These are phyloP conservation scores for Calonectria hongkongensis DNA, from an alignment of 2,329 filamentous ascomycete genomes.

Conservation along the genomic window DNA sequence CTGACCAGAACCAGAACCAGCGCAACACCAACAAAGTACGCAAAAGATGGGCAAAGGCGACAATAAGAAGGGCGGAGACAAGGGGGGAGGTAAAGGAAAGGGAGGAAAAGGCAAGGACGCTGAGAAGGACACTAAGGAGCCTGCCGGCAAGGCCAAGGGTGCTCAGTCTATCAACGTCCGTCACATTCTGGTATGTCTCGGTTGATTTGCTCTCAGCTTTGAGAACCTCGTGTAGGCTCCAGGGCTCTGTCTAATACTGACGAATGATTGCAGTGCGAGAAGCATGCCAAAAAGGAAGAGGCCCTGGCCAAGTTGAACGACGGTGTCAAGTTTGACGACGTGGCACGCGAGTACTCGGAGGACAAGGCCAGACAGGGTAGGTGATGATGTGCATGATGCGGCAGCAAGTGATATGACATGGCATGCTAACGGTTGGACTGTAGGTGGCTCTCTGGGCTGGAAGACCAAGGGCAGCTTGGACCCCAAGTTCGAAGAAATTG, in stretches of 20 bases:
- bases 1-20: conserved; percentile 27
- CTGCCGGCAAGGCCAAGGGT: conserved; percentile 67
- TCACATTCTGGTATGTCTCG: conserved; percentile 76
- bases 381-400: conserved; percentile 28
- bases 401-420: neutral
- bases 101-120: conserved; percentile 49
- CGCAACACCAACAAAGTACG: conserved; percentile 24
- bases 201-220: neutral
- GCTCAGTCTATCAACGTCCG: conserved; percentile 83
- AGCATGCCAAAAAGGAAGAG: conserved; percentile 86
- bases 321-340: conserved; percentile 83
- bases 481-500: conserved; percentile 82
- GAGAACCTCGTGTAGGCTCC: neutral
- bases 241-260: conserved; percentile 34
- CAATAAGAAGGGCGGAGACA: conserved; percentile 63
- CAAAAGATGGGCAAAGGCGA: conserved; percentile 63
- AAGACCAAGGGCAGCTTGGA: conserved; percentile 81
- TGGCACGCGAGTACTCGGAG: conserved; percentile 83
- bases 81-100: conserved; percentile 54
- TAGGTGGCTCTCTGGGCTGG: conserved; percentile 83
- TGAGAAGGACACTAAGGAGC: conserved; percentile 54
- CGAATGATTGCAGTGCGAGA: conserved; percentile 74
- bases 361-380: conserved; percentile 83
- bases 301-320: conserved; percentile 80
- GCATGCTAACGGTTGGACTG: conserved; percentile 31